Evolutionary conservation across 2,329 filamentous ascomycete genomes (phyloP), one percentile per base, ranked within the genome.

Genomic region (Plectosphaerella sp.): DNA sequence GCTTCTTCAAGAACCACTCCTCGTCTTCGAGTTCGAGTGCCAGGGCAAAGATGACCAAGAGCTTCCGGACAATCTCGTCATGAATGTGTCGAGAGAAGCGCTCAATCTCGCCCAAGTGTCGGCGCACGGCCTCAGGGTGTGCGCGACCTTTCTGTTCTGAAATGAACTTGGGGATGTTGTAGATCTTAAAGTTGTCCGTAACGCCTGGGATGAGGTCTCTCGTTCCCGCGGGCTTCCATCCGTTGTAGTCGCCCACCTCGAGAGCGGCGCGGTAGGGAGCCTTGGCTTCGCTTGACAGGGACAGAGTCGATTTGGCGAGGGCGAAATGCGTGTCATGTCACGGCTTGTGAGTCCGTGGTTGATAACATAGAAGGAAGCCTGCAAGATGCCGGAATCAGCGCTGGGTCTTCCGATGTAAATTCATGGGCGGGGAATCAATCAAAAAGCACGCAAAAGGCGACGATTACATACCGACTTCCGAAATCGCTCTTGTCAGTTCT

Each of bases 101-200:
- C 58, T 84, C 79, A 42, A 86, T 82, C 52, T 82, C 77, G 0
- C 70, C 62, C 18, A 78, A 69, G 53, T 82, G 67, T 0, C 74
- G 68, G 37, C 71, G 61, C 0, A 85, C 61, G 0, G 82, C 58
- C 0, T 71, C 61, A 0, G 77, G 77, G 11, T 80, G 76, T 14
- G 63, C 55, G 9, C 74, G 70, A n/a, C 68, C 60, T 8, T 28
- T 28, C 58, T 76, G 73, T 52, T 71, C 62, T 4, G 67, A 64
- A n/a, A 72, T 73, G 56, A 81, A 83, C 56, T 84, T 84, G 49
- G 79, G 77, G 8, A 83, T 75, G 59, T 84, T 83, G 68, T 78
- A 84, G 1, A 84, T 76, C 58, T 84, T 76, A 28, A 81, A 70
- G 54, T 83, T 83, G 58, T 84, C 80, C 16, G 59, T 68, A 50